phyloP scores from a whole-genome alignment of 164 flowering plant genomes.

The Magnolia sinica region DNA sequence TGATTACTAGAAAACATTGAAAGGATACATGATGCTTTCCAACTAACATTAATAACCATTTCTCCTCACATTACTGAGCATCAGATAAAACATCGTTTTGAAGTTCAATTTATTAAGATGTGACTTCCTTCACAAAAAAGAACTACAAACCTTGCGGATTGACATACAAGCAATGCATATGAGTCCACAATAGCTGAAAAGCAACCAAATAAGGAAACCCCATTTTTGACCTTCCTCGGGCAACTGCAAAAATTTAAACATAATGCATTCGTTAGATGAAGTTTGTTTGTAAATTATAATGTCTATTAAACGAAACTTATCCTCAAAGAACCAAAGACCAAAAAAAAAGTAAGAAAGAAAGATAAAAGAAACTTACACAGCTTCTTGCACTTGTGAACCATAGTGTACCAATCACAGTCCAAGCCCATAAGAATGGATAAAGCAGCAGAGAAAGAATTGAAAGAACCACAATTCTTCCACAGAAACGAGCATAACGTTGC shows the following conservation, averaged over 20 bases:
- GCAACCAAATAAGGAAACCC: constrained; percentile 97
- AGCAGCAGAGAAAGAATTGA: constrained; percentile 69
- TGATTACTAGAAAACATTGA: neutral
- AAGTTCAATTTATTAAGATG: neutral
- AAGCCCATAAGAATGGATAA: constrained; percentile 93
- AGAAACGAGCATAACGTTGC: constrained; percentile 83
- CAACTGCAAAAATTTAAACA: constrained; percentile 46
- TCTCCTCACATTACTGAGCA: neutral
- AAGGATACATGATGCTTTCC: neutral
- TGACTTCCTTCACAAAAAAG: neutral
- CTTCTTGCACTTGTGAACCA: constrained; percentile 86
- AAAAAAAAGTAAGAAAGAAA: neutral
- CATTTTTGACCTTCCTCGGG: constrained; percentile 98
- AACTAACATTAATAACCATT: too few species aligned
- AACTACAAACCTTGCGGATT: constrained; percentile 56
- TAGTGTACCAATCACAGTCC: constrained; percentile 89
- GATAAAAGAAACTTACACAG: constrained; percentile 68
- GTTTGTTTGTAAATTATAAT: neutral
- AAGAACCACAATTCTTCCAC: constrained; percentile 87
- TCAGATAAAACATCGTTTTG: neutral
- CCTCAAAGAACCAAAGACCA: neutral
- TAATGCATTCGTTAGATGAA: neutral
- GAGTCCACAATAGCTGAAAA: constrained; percentile 96
- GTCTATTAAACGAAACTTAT: neutral
- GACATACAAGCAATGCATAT: constrained; percentile 76